Base-by-base conservation (phyloP, 331 rosid genomes). In the Prunus yedoensis region DNA sequence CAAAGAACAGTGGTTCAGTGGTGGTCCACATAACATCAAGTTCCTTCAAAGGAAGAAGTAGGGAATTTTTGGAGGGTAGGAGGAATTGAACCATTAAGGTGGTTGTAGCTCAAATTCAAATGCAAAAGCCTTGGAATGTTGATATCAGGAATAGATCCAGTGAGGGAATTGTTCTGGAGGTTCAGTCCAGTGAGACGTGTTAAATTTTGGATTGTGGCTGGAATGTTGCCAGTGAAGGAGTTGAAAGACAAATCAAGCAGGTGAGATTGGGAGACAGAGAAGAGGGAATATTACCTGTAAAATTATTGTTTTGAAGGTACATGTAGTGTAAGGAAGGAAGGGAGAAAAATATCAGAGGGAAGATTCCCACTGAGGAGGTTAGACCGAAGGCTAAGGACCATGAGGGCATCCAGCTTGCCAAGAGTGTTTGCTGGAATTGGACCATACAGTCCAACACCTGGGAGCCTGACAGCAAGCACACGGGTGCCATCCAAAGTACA, bases 51-150 rank as follows among this genome's bases (percentile, higher is more conserved):
- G 20, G 95, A 87, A 8, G 93, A 85, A 17, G 77, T 77, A 20
- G 90, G 85, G 80, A 91, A 91, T 67, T 73, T 85, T 18, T 74
- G 80, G n/a, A 94, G 67, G 57, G 83, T 63, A 35, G 77, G 69
- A 71, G 98, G 98, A 66, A 94, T 81, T 15, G 93, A 76, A 73
- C 98, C 98, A 62, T 80, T 89, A 5, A 94, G 75, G 79, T 84
- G 68, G 79, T 94, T 94, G 87, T 86, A 74, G 91, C 98, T 90
- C 73, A 94, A 81, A 75, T 94, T 85, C 75, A 94, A 78, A 82
- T n/a, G 56, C 87, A 73, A 81, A 23, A 94, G 94, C 74, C 16
- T 72, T 54, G 86, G 85, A 66, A 80, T 86, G 80, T 80, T 70
- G 70, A 91, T 60, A 70, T 88, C 69, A 71, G 97, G 97, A 60